These are phyloP conservation scores for Nepenthes gracilis DNA, from an alignment of 148 eudicot genomes.

Conservation along the genomic window DNA sequence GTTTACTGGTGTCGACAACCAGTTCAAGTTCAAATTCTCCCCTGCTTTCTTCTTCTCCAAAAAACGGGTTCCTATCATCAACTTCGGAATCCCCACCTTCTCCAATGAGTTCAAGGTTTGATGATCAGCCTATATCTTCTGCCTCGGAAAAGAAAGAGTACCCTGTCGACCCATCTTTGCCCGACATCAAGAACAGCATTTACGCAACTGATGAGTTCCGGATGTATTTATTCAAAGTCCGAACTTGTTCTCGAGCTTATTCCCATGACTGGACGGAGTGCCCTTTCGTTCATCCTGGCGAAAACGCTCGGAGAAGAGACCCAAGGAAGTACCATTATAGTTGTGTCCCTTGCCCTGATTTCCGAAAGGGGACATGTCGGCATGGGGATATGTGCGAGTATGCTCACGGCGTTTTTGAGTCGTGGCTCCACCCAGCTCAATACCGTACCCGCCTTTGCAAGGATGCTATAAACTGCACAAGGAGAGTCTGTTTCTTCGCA, in stretches of 20 bases:
- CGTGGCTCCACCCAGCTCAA: slow-evolving; percentile 88
- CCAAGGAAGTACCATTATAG: slow-evolving; percentile 77
- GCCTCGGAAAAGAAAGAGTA: slow-evolving; percentile 51
- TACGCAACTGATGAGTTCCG: slow-evolving; percentile 75
- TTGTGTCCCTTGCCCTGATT: slow-evolving; percentile 88
- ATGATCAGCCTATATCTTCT: slow-evolving; percentile 15
- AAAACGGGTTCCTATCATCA: slow-evolving; percentile 30
- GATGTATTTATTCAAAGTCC: slow-evolving; percentile 69
- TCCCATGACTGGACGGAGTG: slow-evolving; percentile 93
- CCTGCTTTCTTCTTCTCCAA: slow-evolving; percentile 34
- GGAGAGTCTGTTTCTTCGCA: slow-evolving; percentile 84
- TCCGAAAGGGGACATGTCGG: slow-evolving; percentile 67
- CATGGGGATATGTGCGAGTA: slow-evolving; percentile 78
- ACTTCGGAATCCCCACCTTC: slow-evolving; percentile 37
- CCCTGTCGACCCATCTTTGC: slow-evolving; percentile 69
- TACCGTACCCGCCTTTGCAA: slow-evolving; percentile 75
- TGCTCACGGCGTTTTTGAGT: slow-evolving; percentile 82
- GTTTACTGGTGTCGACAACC: slow-evolving; percentile 18
- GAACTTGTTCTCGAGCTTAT: slow-evolving; percentile 82
- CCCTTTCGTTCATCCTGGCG: slow-evolving; percentile 87
- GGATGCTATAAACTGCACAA: slow-evolving; percentile 44
- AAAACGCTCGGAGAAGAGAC: slow-evolving; percentile 77
- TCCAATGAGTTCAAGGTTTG: slow-evolving; percentile 26
- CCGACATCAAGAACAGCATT: slow-evolving; percentile 75
- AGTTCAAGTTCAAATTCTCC: slow-evolving; percentile 31